phyloP scores from a whole-genome alignment of 306 rosid species.

The Vigna nakashimae region DNA sequence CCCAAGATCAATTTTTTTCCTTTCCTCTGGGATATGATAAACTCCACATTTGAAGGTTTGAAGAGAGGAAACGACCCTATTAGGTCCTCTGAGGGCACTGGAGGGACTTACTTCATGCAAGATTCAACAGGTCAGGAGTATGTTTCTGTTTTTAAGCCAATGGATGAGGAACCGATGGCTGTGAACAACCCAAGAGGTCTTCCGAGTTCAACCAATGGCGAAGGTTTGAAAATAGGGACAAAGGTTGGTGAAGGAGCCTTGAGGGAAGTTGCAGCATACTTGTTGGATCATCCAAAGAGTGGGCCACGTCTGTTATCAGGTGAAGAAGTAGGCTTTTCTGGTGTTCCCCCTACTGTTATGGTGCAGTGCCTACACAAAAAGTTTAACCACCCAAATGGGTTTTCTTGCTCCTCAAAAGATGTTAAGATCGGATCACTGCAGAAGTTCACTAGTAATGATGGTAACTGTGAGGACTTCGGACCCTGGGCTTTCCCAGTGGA shows the following conservation, averaged over 20 bases:
- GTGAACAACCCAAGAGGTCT: constrained; percentile 79
- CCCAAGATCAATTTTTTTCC: constrained; percentile 49
- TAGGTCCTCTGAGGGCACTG: constrained; percentile 64
- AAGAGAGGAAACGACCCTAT: constrained; percentile 53
- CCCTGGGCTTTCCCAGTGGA: constrained; percentile 63
- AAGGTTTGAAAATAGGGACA: constrained; percentile 61
- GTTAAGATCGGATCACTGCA: constrained; percentile 84
- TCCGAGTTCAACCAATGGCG: constrained; percentile 74
- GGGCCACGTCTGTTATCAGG: constrained; percentile 51
- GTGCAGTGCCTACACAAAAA: constrained; percentile 54
- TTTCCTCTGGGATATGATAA: constrained; percentile 52
- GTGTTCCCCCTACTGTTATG: constrained; percentile 63
- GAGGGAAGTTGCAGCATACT: constrained; percentile 61
- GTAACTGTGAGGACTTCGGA: constrained; percentile 85
- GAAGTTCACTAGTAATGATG: constrained; percentile 65
- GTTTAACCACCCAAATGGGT: constrained; percentile 62
- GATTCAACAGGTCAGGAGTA: constrained; percentile 62
- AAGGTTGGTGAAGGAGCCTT: constrained; percentile 64
- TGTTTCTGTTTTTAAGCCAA: constrained; percentile 84
- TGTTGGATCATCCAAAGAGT: constrained; percentile 57
- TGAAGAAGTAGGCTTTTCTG: constrained; percentile 56
- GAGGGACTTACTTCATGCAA: constrained; percentile 87
- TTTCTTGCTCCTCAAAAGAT: constrained; percentile 48
- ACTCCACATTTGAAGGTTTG: constrained; percentile 56
- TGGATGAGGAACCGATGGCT: constrained; percentile 97